Percentiles rank a stretch among this genome's conserved stretches.
Evolutionary conservation across 495 filamentous ascomycete genomes (phyloP).

Genomic region (Cairneyella variabilis): DNA sequence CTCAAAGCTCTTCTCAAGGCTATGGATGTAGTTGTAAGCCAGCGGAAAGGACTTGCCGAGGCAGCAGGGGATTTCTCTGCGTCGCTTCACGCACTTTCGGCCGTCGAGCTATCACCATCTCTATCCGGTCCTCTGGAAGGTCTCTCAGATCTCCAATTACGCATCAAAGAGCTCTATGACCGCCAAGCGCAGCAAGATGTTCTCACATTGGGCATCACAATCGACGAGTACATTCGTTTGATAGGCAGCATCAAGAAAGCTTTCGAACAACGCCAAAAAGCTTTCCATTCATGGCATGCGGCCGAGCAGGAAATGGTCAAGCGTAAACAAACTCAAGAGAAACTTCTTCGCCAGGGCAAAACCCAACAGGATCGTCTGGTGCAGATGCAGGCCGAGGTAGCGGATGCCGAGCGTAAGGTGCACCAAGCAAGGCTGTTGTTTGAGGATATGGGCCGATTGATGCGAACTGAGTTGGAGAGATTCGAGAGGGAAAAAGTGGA

Average conservation of each 20-base stretch:
- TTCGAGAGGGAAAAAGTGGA: constrained; percentile 98
- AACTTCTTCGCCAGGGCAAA: constrained; percentile 86
- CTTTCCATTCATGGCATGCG: constrained; percentile 86
- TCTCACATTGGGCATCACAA: constrained; percentile 91
- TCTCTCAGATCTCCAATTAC: constrained; percentile 86
- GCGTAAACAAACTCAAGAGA: constrained; percentile 80
- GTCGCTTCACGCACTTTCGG: constrained; percentile 83
- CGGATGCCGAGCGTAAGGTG: constrained; percentile 88
- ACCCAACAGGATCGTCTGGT: constrained; percentile 92
- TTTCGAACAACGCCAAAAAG: constrained; percentile 89
- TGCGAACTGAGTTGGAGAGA: constrained; percentile 84
- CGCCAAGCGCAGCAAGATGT: constrained; percentile 97
- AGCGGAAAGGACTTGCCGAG: constrained; percentile 89
- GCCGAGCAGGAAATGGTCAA: constrained; percentile 88
- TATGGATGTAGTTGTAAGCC: constrained; percentile 84
- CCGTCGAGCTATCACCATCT: constrained; percentile 84
- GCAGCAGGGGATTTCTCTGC: constrained; percentile 88
- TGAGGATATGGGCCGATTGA: constrained; percentile 94
- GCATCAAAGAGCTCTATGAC: constrained; percentile 91
- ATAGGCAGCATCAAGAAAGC: constrained; percentile 91
- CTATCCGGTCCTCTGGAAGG: constrained; percentile 85
- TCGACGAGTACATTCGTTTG: constrained; percentile 95
- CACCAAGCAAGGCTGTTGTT: constrained; percentile 87
- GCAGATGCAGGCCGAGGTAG: constrained; percentile 86
- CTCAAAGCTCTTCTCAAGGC: constrained; percentile 90